Base-by-base conservation (phyloP, 2,329 filamentous ascomycete species). In the Sporothrix variecibatus region DNA sequence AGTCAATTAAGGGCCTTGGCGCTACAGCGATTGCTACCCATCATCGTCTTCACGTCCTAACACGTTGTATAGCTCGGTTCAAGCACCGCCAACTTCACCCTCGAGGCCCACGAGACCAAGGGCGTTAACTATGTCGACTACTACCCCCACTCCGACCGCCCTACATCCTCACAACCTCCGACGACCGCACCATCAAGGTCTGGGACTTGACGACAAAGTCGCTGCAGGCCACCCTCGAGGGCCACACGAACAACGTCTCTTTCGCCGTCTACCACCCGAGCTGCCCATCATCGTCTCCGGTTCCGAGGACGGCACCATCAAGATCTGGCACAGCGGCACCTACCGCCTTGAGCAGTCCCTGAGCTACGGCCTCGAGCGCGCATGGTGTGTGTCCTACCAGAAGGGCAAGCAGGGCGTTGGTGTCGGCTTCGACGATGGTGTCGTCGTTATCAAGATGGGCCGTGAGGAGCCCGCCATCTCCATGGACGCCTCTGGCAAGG, bases 171-270 rank as follows among this genome's bases (percentile, higher is more conserved):
- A 99, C 96, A 31, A 98, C 95, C 17, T 97, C 94, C 8, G 96
- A 99, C 82, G 96, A 98, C 83, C 91, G 94, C 79, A 98, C 95
- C 0, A 94, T 98, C 79, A 98, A 98, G 87, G 90, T 99, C 73
- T 99, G 96, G 95, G 96, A 99, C 82, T 98, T 99, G 86, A 98
- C 95, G 15, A 98, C 95, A 68, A 99, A 99, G 85, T 96, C 94
- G 15, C 87, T 98, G 77, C 98, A 98, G 81, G 96, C 96, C 40
- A 98, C 95, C 2, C 88, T 99, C 67, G 96, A 99, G 83, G 96
- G 96, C 38, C 96, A 99, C 83, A 97, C 94, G 40, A 97, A 95
- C 83, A 99, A 99, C 80, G 96, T 99, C 67, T 98, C 95, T 2
- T 99, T 98, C 80, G 96, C 96, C 69, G 97, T 95, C 83, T 99